Evolutionary conservation across 2,329 filamentous ascomycete species (phyloP).

Genomic region (Monosporascus sp.): DNA sequence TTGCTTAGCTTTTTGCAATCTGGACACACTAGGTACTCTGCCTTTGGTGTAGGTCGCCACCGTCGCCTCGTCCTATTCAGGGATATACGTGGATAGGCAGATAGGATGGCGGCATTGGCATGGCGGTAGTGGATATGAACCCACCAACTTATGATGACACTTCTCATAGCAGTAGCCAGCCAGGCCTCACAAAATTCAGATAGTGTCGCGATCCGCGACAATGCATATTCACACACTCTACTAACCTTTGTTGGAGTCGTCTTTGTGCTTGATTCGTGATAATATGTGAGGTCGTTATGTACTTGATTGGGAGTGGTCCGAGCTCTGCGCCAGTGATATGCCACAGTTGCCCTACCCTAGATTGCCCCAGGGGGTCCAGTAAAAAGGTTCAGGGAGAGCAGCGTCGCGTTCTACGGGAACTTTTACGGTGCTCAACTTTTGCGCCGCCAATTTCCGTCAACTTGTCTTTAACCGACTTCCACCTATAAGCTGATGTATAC

Average conservation of each 20-base stretch:
- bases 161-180: no score
- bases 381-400: not conserved
- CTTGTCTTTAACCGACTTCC: not conserved
- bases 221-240: not conserved
- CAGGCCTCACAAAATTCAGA: no score
- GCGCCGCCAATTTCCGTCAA: not conserved
- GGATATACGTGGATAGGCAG: no score
- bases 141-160: no score
- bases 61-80: no score
- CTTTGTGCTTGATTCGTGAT: not conserved
- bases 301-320: not conserved
- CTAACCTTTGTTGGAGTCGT: not conserved
- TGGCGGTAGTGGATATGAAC: no score
- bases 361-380: not conserved
- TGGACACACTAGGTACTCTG: no score
- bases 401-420: not conserved
- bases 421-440: not conserved
- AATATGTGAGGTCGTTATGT: not conserved
- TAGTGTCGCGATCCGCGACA: no score
- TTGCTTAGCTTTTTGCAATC: no score
- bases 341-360: not conserved
- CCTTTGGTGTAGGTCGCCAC: no score
- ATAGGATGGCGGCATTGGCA: no score
- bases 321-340: not conserved
- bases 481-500: not conserved